Evolutionary conservation across 257 asterid species (phyloP), one percentile per base, ranked within the genome.

Genomic region (Solanum tarapatanum): DNA sequence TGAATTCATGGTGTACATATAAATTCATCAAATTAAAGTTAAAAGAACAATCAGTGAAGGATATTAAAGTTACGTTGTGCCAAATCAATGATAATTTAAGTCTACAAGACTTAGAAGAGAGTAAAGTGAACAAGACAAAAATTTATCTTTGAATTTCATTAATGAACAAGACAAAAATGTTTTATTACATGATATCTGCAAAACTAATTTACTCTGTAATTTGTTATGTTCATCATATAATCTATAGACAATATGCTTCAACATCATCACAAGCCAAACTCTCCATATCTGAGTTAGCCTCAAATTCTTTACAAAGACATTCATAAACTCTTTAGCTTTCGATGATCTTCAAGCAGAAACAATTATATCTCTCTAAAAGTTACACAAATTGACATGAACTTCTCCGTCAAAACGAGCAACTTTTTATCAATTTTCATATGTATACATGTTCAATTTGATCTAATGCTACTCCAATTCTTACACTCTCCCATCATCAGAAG

Each of bases 401-500:
- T 79, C 32, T 79, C 37, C 8, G 17, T 41, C 37, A 79, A 80
- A 28, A 28, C 68, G 14, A 48, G 85, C 85, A 80, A 80, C 28
- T 48, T 11, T 82, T 82, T 17, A 82, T 82, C 21, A 14, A 82
- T 48, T 28, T 82, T 30, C 85, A 82, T 24, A 36, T 76, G 21
- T 76, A 76, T 76, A 7, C 58, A 37, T n/a, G 32, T 76, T 76
- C 23, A 76, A 17, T 2, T n/a, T 76, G 83, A 76, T 6, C 83
- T 76, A 39, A 39, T 39, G 60, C 35, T 76, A 39, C 60, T 28
- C 30, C 69, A 10, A 30, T 30, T 17, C 72, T 95, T 95, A 95
- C 80, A 90, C 96, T 79, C 92, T 95, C 85, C 92, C 97, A 85
- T 91, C 93, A 11, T 92, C 88, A 7, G 90, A 91, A 83, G 96